These are phyloP conservation scores for Skeletonema tropicum DNA, from an alignment of 108 stramenopile genomes.

Conservation along the genomic window DNA sequence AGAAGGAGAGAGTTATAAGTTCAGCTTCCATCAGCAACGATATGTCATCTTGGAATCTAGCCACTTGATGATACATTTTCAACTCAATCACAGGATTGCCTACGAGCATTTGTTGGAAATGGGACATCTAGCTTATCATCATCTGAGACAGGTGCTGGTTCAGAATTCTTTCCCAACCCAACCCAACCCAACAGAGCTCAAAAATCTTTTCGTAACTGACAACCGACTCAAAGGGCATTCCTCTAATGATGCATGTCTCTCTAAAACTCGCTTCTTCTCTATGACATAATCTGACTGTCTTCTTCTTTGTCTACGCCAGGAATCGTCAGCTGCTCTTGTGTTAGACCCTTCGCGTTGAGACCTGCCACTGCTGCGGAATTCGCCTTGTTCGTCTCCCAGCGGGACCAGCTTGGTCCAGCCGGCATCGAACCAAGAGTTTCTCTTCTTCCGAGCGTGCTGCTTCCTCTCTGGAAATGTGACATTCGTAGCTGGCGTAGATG, in stretches of 20 bases:
- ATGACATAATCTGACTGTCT: not conserved
- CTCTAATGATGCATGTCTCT: not conserved
- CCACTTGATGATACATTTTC: not conserved
- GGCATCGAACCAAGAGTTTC: not conserved
- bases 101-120: not conserved
- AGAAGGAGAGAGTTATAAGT: too few relatives aligned
- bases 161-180: not conserved
- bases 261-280: not conserved
- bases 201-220: not conserved
- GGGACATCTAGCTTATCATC: not conserved
- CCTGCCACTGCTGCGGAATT: not conserved
- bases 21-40: too few relatives aligned
- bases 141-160: not conserved
- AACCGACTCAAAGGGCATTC: not conserved
- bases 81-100: not conserved
- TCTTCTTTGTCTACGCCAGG: not conserved
- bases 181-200: not conserved
- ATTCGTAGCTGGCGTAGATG: not conserved
- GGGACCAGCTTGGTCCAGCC: not conserved
- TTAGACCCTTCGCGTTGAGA: not conserved
- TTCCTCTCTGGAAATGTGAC: not conserved
- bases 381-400: not conserved
- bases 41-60: too few relatives aligned
- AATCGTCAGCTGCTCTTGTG: not conserved
- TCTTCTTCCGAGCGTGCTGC: not conserved